phyloP scores from a whole-genome alignment of 1,284 basidiomycete genomes.

The Fomes fomentarius region DNA sequence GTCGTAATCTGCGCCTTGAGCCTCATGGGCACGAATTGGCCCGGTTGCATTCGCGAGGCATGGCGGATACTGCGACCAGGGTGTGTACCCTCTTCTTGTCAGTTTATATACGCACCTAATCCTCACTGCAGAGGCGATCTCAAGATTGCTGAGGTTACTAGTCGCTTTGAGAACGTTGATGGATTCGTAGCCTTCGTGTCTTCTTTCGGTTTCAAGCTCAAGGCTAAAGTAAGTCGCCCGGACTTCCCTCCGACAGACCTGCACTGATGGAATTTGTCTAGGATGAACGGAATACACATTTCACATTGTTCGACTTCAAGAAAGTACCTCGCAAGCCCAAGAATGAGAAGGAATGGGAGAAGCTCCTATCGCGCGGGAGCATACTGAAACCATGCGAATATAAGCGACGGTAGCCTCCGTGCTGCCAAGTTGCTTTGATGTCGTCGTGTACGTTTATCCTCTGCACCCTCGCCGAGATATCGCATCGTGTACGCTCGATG shows the following conservation, averaged over 20 bases:
- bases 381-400: slow-evolving; percentile 95
- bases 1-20: slow-evolving; percentile 93
- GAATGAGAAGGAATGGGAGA: slow-evolving; percentile 66
- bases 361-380: slow-evolving; percentile 59
- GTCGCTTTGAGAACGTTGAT: slow-evolving; percentile 77
- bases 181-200: slow-evolving; percentile 77
- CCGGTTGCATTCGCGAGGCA: slow-evolving; percentile 86
- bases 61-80: slow-evolving; percentile 82
- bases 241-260: too few relatives aligned
- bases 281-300: slow-evolving; percentile 87
- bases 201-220: slow-evolving; percentile 82
- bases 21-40: slow-evolving; percentile 98
- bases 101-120: neutral
- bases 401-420: slow-evolving; percentile 73
- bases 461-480: neutral
- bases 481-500: too few relatives aligned
- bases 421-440: neutral
- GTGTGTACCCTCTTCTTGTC: slow-evolving; percentile 52
- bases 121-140: slow-evolving; percentile 71
- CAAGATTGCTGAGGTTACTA: slow-evolving; percentile 95
- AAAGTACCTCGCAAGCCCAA: slow-evolving; percentile 59
- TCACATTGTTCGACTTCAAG: slow-evolving; percentile 84
- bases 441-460: neutral
- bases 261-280: slow-evolving; percentile 42
- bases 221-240: slow-evolving; percentile 64